Percentiles rank a stretch among this genome's conserved stretches.
phyloP scores from a whole-genome alignment of 2,329 filamentous ascomycete species.

The Neophaeococcomyces mojaviensis region DNA sequence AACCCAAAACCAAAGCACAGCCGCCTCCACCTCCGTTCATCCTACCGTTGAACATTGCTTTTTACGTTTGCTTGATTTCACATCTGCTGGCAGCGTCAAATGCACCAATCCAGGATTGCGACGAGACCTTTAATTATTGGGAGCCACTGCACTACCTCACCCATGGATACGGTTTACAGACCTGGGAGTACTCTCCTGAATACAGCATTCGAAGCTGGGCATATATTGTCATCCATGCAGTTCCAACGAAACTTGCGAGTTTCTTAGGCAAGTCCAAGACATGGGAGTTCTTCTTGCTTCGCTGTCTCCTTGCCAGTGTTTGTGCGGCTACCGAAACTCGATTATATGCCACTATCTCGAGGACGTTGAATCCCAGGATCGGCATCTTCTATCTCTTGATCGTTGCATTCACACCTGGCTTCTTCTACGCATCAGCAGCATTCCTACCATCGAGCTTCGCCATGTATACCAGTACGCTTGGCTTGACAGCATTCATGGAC shows the following conservation, averaged over 20 bases:
- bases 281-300: slow-evolving; percentile 78
- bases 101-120: slow-evolving; percentile 92
- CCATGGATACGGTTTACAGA: slow-evolving; percentile 89
- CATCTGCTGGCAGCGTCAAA: slow-evolving; percentile 70
- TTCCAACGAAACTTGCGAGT: slow-evolving; percentile 59
- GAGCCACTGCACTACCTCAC: slow-evolving; percentile 91
- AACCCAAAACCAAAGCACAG: slow-evolving; percentile 32
- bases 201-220: slow-evolving; percentile 94
- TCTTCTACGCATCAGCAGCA: slow-evolving; percentile 83
- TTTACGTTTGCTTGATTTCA: slow-evolving; percentile 69
- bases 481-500: slow-evolving; percentile 82
- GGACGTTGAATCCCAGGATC: slow-evolving; percentile 71
- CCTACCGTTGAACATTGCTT: slow-evolving; percentile 65
- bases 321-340: slow-evolving; percentile 79
- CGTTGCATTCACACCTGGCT: slow-evolving; percentile 73
- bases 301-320: slow-evolving; percentile 62
- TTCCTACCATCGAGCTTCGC: slow-evolving; percentile 92
- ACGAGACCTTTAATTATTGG: slow-evolving; percentile 99
- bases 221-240: slow-evolving; percentile 73
- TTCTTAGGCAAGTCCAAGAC: slow-evolving; percentile 44
- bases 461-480: slow-evolving; percentile 88
- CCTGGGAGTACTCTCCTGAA: slow-evolving; percentile 96
- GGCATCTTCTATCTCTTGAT: slow-evolving; percentile 76
- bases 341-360: slow-evolving; percentile 69
- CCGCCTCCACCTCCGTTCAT: slow-evolving; percentile 43